A percentile compares a stretch with the other conserved stretches of the same genome.
phyloP scores from a whole-genome alignment of 495 filamentous ascomycete species.

The Xylaria castorea region DNA sequence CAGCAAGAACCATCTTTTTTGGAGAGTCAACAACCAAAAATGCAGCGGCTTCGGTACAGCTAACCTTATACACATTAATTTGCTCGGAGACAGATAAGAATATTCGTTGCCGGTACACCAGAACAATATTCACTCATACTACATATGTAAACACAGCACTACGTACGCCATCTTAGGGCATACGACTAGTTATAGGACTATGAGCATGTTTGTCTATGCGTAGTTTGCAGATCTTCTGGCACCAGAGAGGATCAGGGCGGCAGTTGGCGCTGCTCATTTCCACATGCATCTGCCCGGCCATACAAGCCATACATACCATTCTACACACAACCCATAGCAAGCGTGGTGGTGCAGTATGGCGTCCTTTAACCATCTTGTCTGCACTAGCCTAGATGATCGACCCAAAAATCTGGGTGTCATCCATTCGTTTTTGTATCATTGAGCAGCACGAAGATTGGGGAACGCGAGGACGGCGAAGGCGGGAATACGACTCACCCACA shows the following conservation, averaged over 20 bases:
- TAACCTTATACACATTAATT: not conserved
- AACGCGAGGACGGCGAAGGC: constrained; percentile 19
- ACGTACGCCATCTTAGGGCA: not conserved
- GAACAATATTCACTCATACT: not conserved
- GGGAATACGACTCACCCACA: constrained; percentile 27
- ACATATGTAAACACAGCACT: not conserved
- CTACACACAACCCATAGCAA: constrained; percentile 7
- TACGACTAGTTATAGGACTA: not conserved
- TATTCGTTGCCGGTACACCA: not conserved
- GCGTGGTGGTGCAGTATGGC: not conserved
- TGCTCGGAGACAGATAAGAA: not conserved
- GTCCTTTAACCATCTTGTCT: not conserved
- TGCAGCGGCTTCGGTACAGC: constrained; percentile 8
- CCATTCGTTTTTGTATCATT: constrained; percentile 12
- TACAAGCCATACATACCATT: not conserved
- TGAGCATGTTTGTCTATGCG: constrained; percentile 5
- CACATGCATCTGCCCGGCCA: constrained; percentile 13
- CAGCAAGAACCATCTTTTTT: not conserved
- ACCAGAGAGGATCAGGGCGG: constrained; percentile 15
- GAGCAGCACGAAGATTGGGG: constrained; percentile 20
- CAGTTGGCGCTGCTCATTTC: constrained; percentile 26
- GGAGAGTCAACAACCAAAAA: not conserved
- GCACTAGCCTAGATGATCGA: constrained; percentile 3
- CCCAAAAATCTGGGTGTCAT: not conserved
- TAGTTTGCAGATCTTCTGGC: constrained; percentile 26